Evolutionary conservation across 495 filamentous ascomycete species (phyloP), one percentile per base, ranked within the genome.

Genomic region (Viridothelium virens): DNA sequence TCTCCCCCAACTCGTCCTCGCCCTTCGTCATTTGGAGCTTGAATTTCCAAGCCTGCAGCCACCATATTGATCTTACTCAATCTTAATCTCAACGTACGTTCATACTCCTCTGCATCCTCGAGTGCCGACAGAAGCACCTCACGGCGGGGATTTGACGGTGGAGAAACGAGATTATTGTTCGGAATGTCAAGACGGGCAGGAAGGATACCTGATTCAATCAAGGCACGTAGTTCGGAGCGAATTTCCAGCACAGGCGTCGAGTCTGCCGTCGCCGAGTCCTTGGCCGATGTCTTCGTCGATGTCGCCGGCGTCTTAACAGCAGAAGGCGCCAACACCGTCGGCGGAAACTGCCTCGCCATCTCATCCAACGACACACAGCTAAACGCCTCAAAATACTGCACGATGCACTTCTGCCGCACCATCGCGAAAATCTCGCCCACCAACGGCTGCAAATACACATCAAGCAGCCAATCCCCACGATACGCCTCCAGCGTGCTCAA

Each of bases 381-480:
- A 70, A 79, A 80, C 16, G 78, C 77, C 39, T 74, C 75, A 65
- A 85, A 85, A 74, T 96, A 97, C 74, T 96, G 91, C 62, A 93
- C 83, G 67, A 98, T 97, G 65, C 91, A 89, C 75, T 97, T 97
- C 70, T 84, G 89, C 67, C 95, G 84, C 71, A 98, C 89, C 56
- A 79, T 76, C 31, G 81, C 77, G 77, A 89, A 91, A 36, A 98
- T 78, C 3, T 78, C 78, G n/a, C 79, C 69, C 25, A 96, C 79
- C 63, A 94, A 89, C 62, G 81, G 85, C 56, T 92, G 88, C 3
- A 98, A 83, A 74, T 97, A 87, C 41, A 97, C 79, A 71, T 98
- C 95, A 11, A 97, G 87, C 18, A 93, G 80, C 72, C 93, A 97
- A 75, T 98, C 95, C 9, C 85, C 76, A 62, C 84, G 85, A 76